A percentile compares a stretch with the other conserved stretches of the same genome.
These are phyloP conservation scores for Echinochloa phyllopogon DNA, from an alignment of 176 grass and related monocot species.

Conservation along the genomic window DNA sequence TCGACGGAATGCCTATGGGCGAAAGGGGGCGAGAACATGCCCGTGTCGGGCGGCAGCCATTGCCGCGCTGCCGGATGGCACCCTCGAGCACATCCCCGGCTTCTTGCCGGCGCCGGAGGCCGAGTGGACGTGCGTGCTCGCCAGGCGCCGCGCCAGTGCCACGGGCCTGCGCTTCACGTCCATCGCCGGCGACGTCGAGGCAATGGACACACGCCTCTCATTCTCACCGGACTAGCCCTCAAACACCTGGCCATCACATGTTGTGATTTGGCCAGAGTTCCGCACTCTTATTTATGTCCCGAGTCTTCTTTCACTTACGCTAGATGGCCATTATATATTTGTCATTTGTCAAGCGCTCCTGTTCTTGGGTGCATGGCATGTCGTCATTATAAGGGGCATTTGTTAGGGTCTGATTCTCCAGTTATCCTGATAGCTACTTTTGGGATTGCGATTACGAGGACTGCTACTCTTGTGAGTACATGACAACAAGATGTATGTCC, in stretches of 20 bases:
- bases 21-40: background rate
- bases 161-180: background rate
- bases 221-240: conserved; percentile 3
- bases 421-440: background rate
- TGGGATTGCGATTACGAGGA: background rate
- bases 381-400: background rate
- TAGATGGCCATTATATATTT: background rate
- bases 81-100: background rate
- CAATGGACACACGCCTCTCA: background rate
- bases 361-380: conserved; percentile 21
- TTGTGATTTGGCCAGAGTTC: background rate
- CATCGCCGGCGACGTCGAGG: background rate
- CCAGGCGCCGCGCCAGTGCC: too few species aligned
- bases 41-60: background rate
- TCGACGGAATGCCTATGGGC: background rate
- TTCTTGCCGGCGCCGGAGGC: background rate
- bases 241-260: background rate
- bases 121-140: background rate
- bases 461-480: conserved; percentile 13
- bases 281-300: conserved; percentile 10
- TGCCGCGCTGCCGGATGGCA: background rate
- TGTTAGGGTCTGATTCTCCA: background rate
- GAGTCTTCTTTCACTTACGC: background rate
- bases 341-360: background rate
- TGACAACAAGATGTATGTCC: background rate